Percentiles rank a stretch among this genome's conserved stretches.
Evolutionary conservation across 2,329 filamentous ascomycete genomes (phyloP).

Genomic region (Sporothrix globosa): DNA sequence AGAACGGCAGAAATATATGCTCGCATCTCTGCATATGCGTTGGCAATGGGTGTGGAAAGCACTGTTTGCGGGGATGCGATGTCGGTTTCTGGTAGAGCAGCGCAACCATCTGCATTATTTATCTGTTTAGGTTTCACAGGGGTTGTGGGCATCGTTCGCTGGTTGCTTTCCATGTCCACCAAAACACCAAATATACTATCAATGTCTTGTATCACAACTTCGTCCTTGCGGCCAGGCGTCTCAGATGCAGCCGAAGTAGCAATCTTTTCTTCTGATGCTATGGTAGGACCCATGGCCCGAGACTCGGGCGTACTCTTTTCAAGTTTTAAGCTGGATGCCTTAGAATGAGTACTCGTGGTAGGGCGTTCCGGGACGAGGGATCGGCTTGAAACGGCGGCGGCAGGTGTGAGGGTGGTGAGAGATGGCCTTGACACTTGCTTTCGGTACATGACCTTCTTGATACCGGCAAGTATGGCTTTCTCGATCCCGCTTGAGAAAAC

Average conservation of each 20-base stretch:
- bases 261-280: not conserved
- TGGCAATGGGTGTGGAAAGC: constrained; percentile 33
- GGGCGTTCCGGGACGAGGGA: not conserved
- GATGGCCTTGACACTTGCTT: constrained; percentile 2
- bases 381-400: not conserved
- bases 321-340: not conserved
- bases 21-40: constrained; percentile 34
- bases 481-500: constrained; percentile 25
- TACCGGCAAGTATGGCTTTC: constrained; percentile 29
- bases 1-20: constrained; percentile 31
- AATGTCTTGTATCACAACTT: constrained; percentile 27
- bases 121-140: not conserved
- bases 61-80: not conserved
- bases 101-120: not conserved
- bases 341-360: not conserved
- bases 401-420: not conserved
- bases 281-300: not conserved
- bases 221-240: not conserved
- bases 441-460: constrained; percentile 31
- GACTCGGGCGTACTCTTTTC: not conserved
- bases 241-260: not conserved
- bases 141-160: not conserved
- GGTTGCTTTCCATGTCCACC: constrained; percentile 26
- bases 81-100: not conserved
- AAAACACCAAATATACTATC: constrained; percentile 34